Evolutionary conservation across 352 stramenopile genomes (phyloP).

Genomic region (Blastocystis sp.): DNA sequence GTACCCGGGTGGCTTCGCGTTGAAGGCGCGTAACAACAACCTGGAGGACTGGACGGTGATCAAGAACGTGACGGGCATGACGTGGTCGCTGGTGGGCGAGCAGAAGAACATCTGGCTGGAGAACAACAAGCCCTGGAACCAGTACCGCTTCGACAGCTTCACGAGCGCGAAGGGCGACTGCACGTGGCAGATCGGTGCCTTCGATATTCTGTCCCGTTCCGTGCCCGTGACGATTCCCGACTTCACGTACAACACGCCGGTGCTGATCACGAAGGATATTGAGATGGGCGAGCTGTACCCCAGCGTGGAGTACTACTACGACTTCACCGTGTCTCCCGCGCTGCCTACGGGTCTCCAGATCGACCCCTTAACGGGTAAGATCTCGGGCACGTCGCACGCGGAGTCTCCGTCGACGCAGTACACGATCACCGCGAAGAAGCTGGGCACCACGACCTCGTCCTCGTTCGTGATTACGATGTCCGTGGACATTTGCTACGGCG

Average conservation of each 20-base stretch:
- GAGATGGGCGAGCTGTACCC: slow-evolving; percentile 37
- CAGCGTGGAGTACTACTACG: background rate
- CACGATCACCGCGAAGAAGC: background rate
- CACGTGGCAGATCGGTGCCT: background rate
- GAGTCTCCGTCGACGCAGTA: background rate
- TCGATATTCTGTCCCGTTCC: background rate
- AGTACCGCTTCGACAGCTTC: background rate
- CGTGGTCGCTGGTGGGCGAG: background rate
- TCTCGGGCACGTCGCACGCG: background rate
- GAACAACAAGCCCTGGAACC: background rate
- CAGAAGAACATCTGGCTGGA: background rate
- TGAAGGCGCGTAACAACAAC: slow-evolving; percentile 16
- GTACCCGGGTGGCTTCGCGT: background rate
- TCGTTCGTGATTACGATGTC: background rate
- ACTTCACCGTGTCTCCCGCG: slow-evolving; percentile 11
- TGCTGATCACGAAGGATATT: slow-evolving; percentile 5
- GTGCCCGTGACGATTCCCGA: background rate
- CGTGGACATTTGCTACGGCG: background rate
- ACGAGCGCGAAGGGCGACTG: background rate
- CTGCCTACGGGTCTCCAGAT: background rate
- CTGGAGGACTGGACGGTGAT: background rate
- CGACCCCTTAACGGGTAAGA: slow-evolving; percentile 12
- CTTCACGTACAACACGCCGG: background rate
- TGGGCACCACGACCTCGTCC: background rate
- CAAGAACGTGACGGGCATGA: background rate